These are phyloP conservation scores for Paecilomyces sp. DNA, from an alignment of 2,329 filamentous ascomycete genomes.

Conservation along the genomic window DNA sequence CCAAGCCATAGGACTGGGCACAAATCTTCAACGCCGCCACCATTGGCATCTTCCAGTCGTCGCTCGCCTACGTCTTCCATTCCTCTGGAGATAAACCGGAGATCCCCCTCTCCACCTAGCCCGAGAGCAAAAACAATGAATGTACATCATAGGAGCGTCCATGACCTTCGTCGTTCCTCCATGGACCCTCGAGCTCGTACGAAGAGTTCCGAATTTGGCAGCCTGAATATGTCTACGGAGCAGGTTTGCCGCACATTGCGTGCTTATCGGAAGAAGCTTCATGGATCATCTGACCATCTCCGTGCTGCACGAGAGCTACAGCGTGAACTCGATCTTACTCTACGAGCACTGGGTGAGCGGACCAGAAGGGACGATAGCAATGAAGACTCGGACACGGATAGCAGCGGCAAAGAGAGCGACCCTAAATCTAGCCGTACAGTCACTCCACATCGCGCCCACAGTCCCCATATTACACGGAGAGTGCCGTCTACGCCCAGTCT, in stretches of 20 bases:
- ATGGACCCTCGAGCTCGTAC: slow-evolving; percentile 44
- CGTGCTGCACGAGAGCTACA: slow-evolving; percentile 50
- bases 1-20: slow-evolving; percentile 22
- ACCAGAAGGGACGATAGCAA: slow-evolving; percentile 21
- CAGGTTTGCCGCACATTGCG: slow-evolving; percentile 51
- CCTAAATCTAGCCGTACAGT: slow-evolving; percentile 5
- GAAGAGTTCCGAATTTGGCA: slow-evolving; percentile 41
- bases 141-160: slow-evolving; percentile 19
- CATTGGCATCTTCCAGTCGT: slow-evolving; percentile 15
- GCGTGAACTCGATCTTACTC: slow-evolving; percentile 45
- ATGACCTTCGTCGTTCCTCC: slow-evolving; percentile 39
- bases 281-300: slow-evolving; percentile 40
- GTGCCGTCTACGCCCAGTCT: slow-evolving; percentile 30
- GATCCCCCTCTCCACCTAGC: slow-evolving; percentile 35
- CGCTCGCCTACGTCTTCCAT: slow-evolving; percentile 21
- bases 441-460: slow-evolving; percentile 14
- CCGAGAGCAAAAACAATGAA: slow-evolving; percentile 24
- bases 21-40: slow-evolving; percentile 22
- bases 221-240: slow-evolving; percentile 48
- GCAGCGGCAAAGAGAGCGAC: slow-evolving; percentile 31
- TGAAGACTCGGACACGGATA: slow-evolving; percentile 30
- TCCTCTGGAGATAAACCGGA: slow-evolving; percentile 17
- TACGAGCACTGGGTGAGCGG: slow-evolving; percentile 25
- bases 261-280: slow-evolving; percentile 53
- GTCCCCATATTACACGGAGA: slow-evolving; percentile 20